These are phyloP conservation scores for Tulasnella sp. DNA, from an alignment of 768 basidiomycete genomes.

Conservation along the genomic window DNA sequence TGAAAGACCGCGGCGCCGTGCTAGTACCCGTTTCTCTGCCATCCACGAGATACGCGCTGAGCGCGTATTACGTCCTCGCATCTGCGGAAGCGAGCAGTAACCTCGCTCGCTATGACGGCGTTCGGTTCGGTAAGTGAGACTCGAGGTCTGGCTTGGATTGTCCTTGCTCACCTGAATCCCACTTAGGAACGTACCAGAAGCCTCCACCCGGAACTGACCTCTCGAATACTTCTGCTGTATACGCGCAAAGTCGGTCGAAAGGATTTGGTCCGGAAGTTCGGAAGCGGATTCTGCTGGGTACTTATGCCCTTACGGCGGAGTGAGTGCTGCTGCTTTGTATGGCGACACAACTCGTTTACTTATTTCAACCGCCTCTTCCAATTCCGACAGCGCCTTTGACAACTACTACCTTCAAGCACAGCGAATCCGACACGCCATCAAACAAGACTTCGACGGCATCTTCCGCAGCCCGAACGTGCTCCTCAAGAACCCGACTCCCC, in stretches of 20 bases:
- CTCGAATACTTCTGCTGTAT: slow-evolving; percentile 48
- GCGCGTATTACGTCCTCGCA: slow-evolving; percentile 93
- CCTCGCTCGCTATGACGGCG: slow-evolving; percentile 80
- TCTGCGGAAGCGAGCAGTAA: slow-evolving; percentile 92
- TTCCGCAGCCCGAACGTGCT: slow-evolving; percentile 55
- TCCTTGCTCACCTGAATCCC: background rate
- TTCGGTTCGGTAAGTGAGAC: slow-evolving; percentile 57
- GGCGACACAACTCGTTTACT: too few relatives aligned
- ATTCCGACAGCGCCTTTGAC: slow-evolving; percentile 79
- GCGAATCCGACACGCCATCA: slow-evolving; percentile 61
- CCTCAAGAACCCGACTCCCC: background rate
- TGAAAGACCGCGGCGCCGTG: slow-evolving; percentile 51
- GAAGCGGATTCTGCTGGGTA: slow-evolving; percentile 80
- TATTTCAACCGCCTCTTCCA: background rate
- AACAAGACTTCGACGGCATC: slow-evolving; percentile 61
- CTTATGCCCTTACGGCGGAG: slow-evolving; percentile 88
- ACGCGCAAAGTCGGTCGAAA: slow-evolving; percentile 55
- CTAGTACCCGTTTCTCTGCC: slow-evolving; percentile 71
- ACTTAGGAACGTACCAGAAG: slow-evolving; percentile 22
- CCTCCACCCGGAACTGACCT: slow-evolving; percentile 38
- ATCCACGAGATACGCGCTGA: slow-evolving; percentile 60
- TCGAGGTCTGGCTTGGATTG: background rate
- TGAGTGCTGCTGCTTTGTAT: slow-evolving; percentile 44
- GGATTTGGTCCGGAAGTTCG: slow-evolving; percentile 81
- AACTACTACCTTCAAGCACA: slow-evolving; percentile 95